Conservation (phyloP, 352 stramenopile species). For the Globisporangium radiosum region DNA sequence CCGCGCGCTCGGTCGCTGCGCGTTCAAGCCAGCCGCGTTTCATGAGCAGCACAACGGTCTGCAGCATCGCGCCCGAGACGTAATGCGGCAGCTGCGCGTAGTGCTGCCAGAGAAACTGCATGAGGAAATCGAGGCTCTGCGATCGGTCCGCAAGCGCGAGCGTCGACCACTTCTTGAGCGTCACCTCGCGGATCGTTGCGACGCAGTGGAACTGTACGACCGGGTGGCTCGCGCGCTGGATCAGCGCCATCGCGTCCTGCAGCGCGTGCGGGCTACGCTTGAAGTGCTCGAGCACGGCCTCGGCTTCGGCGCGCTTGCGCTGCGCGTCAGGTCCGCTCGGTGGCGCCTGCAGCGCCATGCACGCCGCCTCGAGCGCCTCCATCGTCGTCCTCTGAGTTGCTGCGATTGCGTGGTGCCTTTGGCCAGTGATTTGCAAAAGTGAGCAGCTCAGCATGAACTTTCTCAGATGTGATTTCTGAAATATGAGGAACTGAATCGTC, state of each 20-base stretch:
- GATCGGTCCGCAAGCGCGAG: conserved; percentile 40
- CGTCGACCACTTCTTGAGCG: conserved; percentile 55
- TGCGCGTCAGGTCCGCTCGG: conserved; percentile 40
- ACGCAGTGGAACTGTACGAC: conserved; percentile 83
- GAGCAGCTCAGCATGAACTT: too few species aligned
- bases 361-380: conserved; percentile 61
- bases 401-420: background rate
- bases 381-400: conserved; percentile 17
- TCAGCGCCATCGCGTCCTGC: conserved; percentile 45
- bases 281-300: conserved; percentile 67
- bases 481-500: background rate
- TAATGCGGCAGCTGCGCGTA: conserved; percentile 44
- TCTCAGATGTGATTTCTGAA: background rate
- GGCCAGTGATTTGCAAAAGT: conserved; percentile 1
- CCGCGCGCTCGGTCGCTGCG: conserved; percentile 33
- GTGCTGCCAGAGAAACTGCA: conserved; percentile 70
- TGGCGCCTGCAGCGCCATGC: conserved; percentile 59
- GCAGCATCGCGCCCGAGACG: conserved; percentile 53
- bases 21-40: conserved; percentile 81
- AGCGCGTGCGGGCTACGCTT: conserved; percentile 72
- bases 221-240: conserved; percentile 31
- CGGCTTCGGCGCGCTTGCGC: conserved; percentile 49
- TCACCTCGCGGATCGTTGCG: conserved; percentile 68
- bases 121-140: conserved; percentile 63
- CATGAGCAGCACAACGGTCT: conserved; percentile 69